phyloP scores from a whole-genome alignment of 805 yeast species.

The Yarrowia sp. region DNA sequence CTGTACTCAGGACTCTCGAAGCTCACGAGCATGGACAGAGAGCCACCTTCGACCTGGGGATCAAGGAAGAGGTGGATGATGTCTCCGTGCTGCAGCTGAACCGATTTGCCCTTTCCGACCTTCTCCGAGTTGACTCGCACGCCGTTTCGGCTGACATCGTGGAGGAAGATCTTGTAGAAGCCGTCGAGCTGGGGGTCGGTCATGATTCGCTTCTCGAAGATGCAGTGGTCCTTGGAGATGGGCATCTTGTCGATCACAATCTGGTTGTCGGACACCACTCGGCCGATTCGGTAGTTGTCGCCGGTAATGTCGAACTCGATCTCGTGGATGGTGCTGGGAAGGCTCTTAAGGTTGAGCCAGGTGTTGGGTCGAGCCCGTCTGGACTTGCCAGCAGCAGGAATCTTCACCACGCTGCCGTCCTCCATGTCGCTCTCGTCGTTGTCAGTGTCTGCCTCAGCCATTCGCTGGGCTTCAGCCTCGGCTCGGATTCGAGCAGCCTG shows the following conservation, averaged over 20 bases:
- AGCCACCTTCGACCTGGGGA: neutral
- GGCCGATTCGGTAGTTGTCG: constrained; percentile 11
- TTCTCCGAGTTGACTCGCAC: neutral
- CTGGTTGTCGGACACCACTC: neutral
- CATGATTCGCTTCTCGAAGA: neutral
- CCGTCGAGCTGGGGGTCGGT: constrained; percentile 13
- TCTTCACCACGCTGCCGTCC: neutral
- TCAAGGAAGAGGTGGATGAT: neutral
- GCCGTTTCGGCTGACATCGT: constrained; percentile 22
- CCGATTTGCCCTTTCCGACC: neutral
- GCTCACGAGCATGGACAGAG: constrained; percentile 2
- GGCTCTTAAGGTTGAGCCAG: constrained; percentile 9
- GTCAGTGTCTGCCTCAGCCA: constrained; percentile 18
- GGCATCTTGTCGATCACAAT: constrained; percentile 12
- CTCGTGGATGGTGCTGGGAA: neutral
- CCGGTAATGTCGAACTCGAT: neutral
- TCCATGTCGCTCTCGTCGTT: constrained; percentile 7
- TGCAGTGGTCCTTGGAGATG: constrained; percentile 15
- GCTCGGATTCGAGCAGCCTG: constrained; percentile 17
- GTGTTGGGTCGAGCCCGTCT: neutral
- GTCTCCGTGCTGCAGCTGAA: constrained; percentile 17
- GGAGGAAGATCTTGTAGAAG: constrained; percentile 10
- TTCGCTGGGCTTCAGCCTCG: constrained; percentile 13
- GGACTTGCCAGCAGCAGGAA: neutral
- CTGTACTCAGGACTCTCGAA: neutral